These are phyloP conservation scores for Diutina neorugosa DNA, from an alignment of 1,139 yeast genomes.

Conservation along the genomic window DNA sequence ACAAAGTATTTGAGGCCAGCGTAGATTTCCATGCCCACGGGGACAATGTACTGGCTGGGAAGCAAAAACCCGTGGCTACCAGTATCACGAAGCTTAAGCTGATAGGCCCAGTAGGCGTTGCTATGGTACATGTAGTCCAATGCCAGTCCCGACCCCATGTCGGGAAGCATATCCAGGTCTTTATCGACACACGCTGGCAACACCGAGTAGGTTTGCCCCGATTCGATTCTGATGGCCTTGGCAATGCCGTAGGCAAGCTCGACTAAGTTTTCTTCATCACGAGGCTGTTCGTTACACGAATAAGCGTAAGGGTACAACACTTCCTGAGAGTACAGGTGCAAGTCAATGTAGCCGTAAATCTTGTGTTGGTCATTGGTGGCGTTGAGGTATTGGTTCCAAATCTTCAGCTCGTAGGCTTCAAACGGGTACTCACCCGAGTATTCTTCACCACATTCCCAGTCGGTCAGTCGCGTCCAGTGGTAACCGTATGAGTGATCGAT, in stretches of 20 bases:
- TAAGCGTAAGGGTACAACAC: constrained; percentile 74
- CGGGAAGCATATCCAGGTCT: constrained; percentile 57
- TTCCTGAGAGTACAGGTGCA: constrained; percentile 80
- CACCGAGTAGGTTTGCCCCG: constrained; percentile 57
- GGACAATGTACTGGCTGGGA: constrained; percentile 57
- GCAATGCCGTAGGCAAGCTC: constrained; percentile 76
- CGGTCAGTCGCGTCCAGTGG: constrained; percentile 56
- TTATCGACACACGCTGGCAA: constrained; percentile 72
- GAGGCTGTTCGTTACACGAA: constrained; percentile 59
- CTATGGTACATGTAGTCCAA: constrained; percentile 78
- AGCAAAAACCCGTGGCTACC: constrained; percentile 77
- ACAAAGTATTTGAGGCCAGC: constrained; percentile 63
- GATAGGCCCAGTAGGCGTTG: constrained; percentile 77
- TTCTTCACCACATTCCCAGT: constrained; percentile 71
- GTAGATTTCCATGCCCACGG: constrained; percentile 68
- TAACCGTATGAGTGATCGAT: constrained; percentile 75
- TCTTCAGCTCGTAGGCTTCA: constrained; percentile 62
- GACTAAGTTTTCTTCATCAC: constrained; percentile 69
- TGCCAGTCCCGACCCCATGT: constrained; percentile 70
- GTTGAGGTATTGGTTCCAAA: constrained; percentile 55
- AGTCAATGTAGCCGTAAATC: constrained; percentile 66
- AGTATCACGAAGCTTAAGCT: constrained; percentile 67
- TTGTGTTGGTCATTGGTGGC: constrained; percentile 45
- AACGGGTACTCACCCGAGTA: constrained; percentile 69
- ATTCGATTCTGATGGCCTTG: constrained; percentile 51